Conservation (phyloP, 768 basidiomycete genomes). For the Rhodotorula paludigena region DNA sequence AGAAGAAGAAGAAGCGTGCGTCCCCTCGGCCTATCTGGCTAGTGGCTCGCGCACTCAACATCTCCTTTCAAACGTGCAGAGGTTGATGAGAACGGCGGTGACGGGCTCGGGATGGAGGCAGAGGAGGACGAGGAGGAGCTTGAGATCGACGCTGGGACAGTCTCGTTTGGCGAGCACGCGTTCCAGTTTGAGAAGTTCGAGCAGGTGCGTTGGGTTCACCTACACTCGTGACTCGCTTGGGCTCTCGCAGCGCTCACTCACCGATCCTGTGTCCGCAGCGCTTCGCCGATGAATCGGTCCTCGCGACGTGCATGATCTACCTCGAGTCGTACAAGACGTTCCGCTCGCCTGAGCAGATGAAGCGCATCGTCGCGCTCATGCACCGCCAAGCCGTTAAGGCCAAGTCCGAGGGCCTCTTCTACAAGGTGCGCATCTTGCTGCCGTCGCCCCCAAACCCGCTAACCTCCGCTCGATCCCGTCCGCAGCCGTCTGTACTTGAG, state of each 20-base stretch:
- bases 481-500: constrained; percentile 77
- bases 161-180: constrained; percentile 67
- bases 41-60: too few species aligned
- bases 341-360: constrained; percentile 69
- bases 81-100: constrained; percentile 46
- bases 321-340: constrained; percentile 80
- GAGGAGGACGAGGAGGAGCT: constrained; percentile 60
- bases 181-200: constrained; percentile 92
- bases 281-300: constrained; percentile 82
- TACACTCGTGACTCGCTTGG: constrained; percentile 16
- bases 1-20: constrained; percentile 45
- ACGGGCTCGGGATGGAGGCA: constrained; percentile 64
- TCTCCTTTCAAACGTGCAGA: background rate
- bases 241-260: background rate
- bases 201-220: constrained; percentile 55
- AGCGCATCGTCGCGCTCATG: constrained; percentile 78
- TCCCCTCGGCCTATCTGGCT: too few species aligned
- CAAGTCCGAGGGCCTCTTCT: constrained; percentile 91
- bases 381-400: constrained; percentile 85
- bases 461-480: background rate
- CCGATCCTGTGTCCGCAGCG: constrained; percentile 55
- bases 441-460: background rate
- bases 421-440: constrained; percentile 63
- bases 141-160: constrained; percentile 56
- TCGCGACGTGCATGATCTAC: constrained; percentile 75